Percentiles rank a stretch among this genome's conserved stretches.
Evolutionary conservation across 148 eudicot genomes (phyloP).

Genomic region (Rhododendron ferrugineum): DNA sequence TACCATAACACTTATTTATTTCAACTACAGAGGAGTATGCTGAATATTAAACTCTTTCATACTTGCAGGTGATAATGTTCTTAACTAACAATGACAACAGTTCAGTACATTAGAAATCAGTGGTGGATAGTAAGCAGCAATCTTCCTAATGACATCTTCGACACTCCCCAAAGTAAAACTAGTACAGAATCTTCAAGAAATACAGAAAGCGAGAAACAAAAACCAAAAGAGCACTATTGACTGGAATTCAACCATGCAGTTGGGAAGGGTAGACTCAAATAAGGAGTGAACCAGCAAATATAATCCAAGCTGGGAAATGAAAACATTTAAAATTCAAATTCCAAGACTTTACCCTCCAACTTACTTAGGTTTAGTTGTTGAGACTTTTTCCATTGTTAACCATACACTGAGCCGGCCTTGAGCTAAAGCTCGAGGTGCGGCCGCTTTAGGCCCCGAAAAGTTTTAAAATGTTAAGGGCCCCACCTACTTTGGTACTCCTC

Average conservation of each 20-base stretch:
- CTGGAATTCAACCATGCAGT: background rate
- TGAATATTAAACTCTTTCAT: background rate
- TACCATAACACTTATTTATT: background rate
- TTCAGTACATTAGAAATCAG: background rate
- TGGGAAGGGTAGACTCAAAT: background rate
- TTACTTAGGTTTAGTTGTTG: background rate
- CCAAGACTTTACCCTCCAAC: background rate
- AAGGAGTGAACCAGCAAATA: background rate
- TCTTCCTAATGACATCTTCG: background rate
- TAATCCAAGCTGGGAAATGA: background rate
- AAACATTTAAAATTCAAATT: background rate
- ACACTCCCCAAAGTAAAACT: background rate
- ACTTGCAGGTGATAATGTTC: background rate
- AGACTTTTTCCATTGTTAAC: background rate
- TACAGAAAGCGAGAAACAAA: background rate
- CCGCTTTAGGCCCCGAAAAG: background rate
- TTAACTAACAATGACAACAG: background rate
- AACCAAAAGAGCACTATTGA: background rate
- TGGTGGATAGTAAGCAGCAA: background rate
- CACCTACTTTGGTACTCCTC: background rate
- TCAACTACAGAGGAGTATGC: background rate
- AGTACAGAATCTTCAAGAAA: background rate
- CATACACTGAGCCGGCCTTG: background rate
- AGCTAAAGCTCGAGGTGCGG: too few relatives aligned
- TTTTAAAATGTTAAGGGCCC: background rate